These are phyloP conservation scores for Boletus fagicola DNA, from an alignment of 768 basidiomycete species.

Conservation along the genomic window DNA sequence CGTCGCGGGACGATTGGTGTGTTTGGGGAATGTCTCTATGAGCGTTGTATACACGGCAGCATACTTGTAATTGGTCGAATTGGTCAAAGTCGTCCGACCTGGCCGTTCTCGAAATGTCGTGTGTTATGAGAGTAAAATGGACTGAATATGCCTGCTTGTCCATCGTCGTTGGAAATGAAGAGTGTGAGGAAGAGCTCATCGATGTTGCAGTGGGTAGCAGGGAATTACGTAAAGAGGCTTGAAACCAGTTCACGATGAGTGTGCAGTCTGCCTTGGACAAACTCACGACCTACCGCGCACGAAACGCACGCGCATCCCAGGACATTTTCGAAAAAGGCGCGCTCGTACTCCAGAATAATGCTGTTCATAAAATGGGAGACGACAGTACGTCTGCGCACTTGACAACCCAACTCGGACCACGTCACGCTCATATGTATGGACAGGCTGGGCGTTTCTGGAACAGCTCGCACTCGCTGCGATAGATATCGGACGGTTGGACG, in stretches of 20 bases:
- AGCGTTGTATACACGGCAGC: background rate
- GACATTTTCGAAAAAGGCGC: slow-evolving; percentile 57
- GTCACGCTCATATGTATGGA: background rate
- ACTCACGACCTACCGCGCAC: slow-evolving; percentile 53
- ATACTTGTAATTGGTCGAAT: background rate
- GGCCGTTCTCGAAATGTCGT: background rate
- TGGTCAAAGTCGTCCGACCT: background rate
- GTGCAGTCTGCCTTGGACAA: slow-evolving; percentile 47
- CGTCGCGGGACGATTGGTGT: slow-evolving; percentile 51
- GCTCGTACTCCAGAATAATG: slow-evolving; percentile 48
- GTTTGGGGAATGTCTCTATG: background rate
- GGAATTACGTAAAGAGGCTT: background rate
- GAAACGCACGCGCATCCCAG: slow-evolving; percentile 52
- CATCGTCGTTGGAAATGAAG: background rate
- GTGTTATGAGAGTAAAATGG: background rate
- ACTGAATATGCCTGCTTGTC: background rate
- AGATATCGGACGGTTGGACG: slow-evolving; percentile 67
- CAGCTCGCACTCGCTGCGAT: slow-evolving; percentile 76
- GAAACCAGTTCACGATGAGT: slow-evolving; percentile 36
- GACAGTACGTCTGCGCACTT: slow-evolving; percentile 42
- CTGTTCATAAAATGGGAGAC: slow-evolving; percentile 46
- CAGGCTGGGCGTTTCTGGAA: slow-evolving; percentile 81
- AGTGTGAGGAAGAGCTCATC: too few relatives aligned
- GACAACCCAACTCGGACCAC: too few relatives aligned
- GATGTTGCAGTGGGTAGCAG: too few relatives aligned